Conservation (phyloP, 768 basidiomycete genomes). For the Boletus vinaceobasis region DNA sequence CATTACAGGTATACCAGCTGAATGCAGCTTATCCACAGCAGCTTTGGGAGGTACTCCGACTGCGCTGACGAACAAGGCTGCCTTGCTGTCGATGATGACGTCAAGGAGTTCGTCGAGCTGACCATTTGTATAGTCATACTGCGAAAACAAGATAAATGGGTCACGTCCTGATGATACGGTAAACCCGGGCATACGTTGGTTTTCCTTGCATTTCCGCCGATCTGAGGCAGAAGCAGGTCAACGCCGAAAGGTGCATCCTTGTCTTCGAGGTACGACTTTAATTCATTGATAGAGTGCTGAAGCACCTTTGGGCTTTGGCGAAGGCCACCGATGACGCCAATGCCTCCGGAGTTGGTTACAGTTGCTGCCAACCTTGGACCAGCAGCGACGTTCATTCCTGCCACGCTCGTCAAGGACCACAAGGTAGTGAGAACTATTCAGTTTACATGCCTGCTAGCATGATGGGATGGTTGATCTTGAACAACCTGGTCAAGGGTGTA, state of each 20-base stretch:
- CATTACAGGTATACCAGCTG: conserved; percentile 78
- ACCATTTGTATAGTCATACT: conserved; percentile 76
- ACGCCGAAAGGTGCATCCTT: conserved; percentile 77
- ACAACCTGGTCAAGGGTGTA: conserved; percentile 72
- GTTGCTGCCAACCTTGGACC: conserved; percentile 82
- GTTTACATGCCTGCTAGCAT: conserved; percentile 62
- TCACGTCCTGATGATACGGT: neutral
- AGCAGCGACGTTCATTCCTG: conserved; percentile 78
- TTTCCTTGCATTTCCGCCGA: conserved; percentile 79
- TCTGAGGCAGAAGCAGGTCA: conserved; percentile 78
- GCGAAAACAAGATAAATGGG: neutral
- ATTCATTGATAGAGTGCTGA: conserved; percentile 60
- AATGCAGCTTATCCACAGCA: conserved; percentile 77
- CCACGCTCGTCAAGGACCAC: neutral
- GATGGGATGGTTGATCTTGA: conserved; percentile 78
- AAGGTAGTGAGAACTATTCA: neutral
- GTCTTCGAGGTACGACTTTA: conserved; percentile 73
- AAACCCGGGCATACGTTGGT: conserved; percentile 54
- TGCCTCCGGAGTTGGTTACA: conserved; percentile 88
- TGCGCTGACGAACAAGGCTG: conserved; percentile 78
- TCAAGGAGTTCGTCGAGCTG: conserved; percentile 75
- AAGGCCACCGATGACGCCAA: conserved; percentile 86
- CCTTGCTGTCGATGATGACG: conserved; percentile 70
- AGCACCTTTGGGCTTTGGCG: conserved; percentile 72
- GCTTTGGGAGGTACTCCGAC: conserved; percentile 83